These are phyloP conservation scores for Grammothele lineata DNA, from an alignment of 768 basidiomycete species.

Conservation along the genomic window DNA sequence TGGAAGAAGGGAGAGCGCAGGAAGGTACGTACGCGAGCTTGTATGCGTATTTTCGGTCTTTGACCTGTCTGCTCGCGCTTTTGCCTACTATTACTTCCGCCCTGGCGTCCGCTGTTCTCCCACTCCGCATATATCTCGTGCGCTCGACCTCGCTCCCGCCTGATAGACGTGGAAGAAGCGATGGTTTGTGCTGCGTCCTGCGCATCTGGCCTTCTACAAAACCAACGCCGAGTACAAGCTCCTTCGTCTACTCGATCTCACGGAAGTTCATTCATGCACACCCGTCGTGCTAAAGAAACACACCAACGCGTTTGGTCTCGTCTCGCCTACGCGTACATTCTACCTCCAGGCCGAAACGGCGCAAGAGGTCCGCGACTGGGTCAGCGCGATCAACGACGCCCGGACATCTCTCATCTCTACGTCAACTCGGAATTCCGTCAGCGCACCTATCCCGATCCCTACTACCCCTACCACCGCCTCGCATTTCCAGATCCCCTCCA, in stretches of 20 bases:
- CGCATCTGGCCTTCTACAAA: constrained; percentile 96
- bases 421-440: constrained; percentile 54
- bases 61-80: no score
- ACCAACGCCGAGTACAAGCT: constrained; percentile 92
- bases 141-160: neutral
- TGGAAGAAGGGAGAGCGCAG: constrained; percentile 93
- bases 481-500: constrained; percentile 29
- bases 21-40: constrained; percentile 58
- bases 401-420: constrained; percentile 60
- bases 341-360: constrained; percentile 78
- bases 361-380: constrained; percentile 80
- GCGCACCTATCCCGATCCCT: constrained; percentile 53
- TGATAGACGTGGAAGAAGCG: constrained; percentile 95
- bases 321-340: constrained; percentile 85
- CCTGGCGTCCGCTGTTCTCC: constrained; percentile 8
- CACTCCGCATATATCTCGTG: constrained; percentile 3
- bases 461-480: constrained; percentile 18
- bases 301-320: constrained; percentile 84
- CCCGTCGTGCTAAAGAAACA: constrained; percentile 87
- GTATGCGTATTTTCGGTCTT: neutral
- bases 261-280: constrained; percentile 87
- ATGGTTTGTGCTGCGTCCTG: constrained; percentile 94
- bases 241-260: constrained; percentile 80
- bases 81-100: neutral
- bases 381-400: constrained; percentile 74